Conservation (phyloP, 2,329 filamentous ascomycete genomes). For the Botrytis cinerea region DNA sequence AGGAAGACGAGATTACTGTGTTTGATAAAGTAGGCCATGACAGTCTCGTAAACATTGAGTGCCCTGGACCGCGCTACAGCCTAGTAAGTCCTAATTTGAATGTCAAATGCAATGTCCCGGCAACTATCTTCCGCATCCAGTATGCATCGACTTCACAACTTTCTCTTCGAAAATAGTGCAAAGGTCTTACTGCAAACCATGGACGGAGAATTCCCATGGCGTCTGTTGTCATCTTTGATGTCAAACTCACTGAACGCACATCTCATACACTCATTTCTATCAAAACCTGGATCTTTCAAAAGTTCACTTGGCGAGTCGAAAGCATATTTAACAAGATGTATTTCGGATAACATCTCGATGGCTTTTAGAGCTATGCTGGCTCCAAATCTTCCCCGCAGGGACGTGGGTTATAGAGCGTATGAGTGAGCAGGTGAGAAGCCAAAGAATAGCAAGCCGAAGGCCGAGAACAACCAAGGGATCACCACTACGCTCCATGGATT, state of each 20-base stretch:
- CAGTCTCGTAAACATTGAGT: background rate
- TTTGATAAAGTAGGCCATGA: background rate
- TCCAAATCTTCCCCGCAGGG: constrained; percentile 7
- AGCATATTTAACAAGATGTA: background rate
- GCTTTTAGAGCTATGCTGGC: background rate
- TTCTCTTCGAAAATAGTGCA: background rate
- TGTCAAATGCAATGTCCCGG: constrained; percentile 20
- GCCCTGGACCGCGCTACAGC: background rate
- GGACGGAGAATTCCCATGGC: constrained; percentile 19
- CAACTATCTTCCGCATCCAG: constrained; percentile 5
- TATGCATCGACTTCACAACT: background rate
- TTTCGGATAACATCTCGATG: background rate
- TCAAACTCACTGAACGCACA: background rate
- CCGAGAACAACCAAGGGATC: constrained; percentile 9
- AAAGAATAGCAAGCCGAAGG: background rate
- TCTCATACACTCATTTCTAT: background rate
- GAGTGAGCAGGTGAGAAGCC: background rate
- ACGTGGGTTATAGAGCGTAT: background rate
- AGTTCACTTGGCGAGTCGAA: background rate
- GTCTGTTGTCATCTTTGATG: constrained; percentile 15
- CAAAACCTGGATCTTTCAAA: background rate
- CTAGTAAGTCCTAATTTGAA: constrained; percentile 1
- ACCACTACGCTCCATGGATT: background rate
- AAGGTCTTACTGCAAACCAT: background rate
- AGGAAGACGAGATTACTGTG: background rate